These are phyloP conservation scores for Pezicula rhizophila DNA, from an alignment of 2,329 filamentous ascomycete species.

Conservation along the genomic window DNA sequence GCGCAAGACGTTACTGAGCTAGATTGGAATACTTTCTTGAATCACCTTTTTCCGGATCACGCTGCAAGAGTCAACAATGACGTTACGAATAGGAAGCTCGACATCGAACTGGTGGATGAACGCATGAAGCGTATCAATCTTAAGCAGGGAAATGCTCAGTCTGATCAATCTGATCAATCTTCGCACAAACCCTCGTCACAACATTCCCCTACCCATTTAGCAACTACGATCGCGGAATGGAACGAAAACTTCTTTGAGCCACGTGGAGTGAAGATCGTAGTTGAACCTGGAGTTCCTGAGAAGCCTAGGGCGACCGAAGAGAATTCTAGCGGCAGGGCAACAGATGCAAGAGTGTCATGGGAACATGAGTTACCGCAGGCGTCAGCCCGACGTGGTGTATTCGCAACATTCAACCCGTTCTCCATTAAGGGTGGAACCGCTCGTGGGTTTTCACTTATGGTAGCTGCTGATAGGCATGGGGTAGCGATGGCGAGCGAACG, in stretches of 20 bases:
- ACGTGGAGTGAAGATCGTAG: conserved; percentile 38
- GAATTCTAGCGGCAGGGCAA: conserved; percentile 30
- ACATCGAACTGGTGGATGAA: conserved; percentile 32
- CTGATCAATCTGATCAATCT: conserved; percentile 33
- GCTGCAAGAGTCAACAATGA: conserved; percentile 37
- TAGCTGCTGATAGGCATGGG: conserved; percentile 34
- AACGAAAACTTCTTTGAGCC: conserved; percentile 51
- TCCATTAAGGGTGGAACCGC: conserved; percentile 1
- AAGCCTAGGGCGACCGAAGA: conserved; percentile 25
- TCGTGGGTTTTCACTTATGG: conserved; percentile 14
- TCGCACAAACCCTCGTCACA: conserved; percentile 13
- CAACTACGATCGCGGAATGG: conserved; percentile 45
- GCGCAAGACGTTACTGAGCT: conserved; percentile 40
- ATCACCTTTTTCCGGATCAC: conserved; percentile 47
- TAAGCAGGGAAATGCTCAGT: conserved; percentile 30
- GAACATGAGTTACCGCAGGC: conserved; percentile 7
- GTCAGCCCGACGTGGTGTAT: conserved; percentile 1
- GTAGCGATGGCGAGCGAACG: conserved; percentile 26
- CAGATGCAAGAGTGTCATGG: neutral
- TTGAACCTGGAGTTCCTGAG: conserved; percentile 36
- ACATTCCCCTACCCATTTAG: conserved; percentile 23
- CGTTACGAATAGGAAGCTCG: conserved; percentile 43
- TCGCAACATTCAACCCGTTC: conserved; percentile 8
- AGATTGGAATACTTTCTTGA: conserved; percentile 56
- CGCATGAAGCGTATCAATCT: conserved; percentile 20